Evolutionary conservation across 1,284 basidiomycete genomes (phyloP), one percentile per base, ranked within the genome.

Genomic region (Ustilago vetiveriae): DNA sequence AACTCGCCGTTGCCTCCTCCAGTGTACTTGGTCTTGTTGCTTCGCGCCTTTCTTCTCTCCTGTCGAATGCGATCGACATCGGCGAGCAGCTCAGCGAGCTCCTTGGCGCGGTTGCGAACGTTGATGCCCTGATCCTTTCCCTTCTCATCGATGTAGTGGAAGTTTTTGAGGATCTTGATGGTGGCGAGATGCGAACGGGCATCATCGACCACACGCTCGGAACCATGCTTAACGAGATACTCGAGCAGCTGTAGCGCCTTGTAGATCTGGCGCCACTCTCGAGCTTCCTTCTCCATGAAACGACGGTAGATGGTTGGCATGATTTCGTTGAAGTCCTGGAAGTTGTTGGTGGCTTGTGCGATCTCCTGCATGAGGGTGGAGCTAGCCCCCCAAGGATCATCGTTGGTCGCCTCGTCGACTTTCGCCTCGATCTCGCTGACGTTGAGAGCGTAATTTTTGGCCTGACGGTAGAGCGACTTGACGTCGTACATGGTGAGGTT

Each of bases 71-170:
- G 88, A 32, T 98, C 95, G 6, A 98, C 90, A 80, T 98, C 95
- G 1, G 88, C 86, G 0, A 99, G 86, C 1, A 99, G 86, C 45
- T 93, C 90, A 11, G 91, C 91, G 14, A 99, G 86, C 83, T 98
- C 95, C 56, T 90, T 90, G 19, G 96, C 89, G 22, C 95, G 89
- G 82, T 97, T 97, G 44, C 95, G 91, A 43, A 98, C 94, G 76
- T 98, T 98, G 76, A 97, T 88, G n/a, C 95, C 95, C 83, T 98
- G 93, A 79, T 98, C 96, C 83, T 98, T 98, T 57, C 92, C 94
- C 84, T 95, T 96, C 73, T 98, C 95, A 76, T 98, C 96, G 56
- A 97, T 92, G 83, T 97, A 98, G 82, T 98, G 96, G 84, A 98
- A 98, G 80, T 90, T 97, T 62, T 94, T 86, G 9, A 98, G 88